Base-by-base conservation (phyloP, 495 filamentous ascomycete species). In the Aspergillus funiculosus region DNA sequence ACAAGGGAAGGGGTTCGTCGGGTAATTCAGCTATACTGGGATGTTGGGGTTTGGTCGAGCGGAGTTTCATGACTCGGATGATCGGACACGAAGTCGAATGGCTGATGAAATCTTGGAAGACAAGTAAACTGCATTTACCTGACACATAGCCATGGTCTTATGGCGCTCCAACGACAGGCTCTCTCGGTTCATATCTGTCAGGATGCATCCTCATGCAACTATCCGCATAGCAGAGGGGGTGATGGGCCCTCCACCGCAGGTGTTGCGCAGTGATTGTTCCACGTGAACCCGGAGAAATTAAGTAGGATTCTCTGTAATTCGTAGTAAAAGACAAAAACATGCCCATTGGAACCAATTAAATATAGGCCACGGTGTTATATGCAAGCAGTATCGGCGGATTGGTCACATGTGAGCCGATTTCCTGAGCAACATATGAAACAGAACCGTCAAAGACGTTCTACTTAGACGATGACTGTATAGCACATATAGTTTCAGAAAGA, bases 341-440 rank as follows among this genome's bases (percentile, higher is more conserved):
- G 28, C 38, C 28, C 14, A 7, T 21, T n/a, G 13, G 1, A 13
- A 20, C 54, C 50, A 57, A 57, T 52, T 17, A 48, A 10, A 13
- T 24, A 29, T 6, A n/a, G 17, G 22, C 11, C 1, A 17, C 14
- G 3, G 38, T 5, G 13, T 30, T 15, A n/a, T 43, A n/a, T 34
- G 35, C 14, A 24, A 25, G 25, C 17, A 43, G 40, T 24, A 39
- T 21, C 29, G 15, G 34, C 31, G 9, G 26, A 50, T 51, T 50
- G 50, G 46, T 46, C 46, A 46, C 46, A 51, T 53, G 49, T 40
- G 20, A 29, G 22, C 38, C 17, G 29, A 3, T 39, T 28, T 37
- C 44, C 31, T 44, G 38, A 19, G 20, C 29, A 46, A 34, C 31
- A 39, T 53, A 41, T 55, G 52, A 51, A 56, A 53, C 52, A 41